phyloP scores from a whole-genome alignment of 23 red algal species.

The Gracilaria gracilis region DNA sequence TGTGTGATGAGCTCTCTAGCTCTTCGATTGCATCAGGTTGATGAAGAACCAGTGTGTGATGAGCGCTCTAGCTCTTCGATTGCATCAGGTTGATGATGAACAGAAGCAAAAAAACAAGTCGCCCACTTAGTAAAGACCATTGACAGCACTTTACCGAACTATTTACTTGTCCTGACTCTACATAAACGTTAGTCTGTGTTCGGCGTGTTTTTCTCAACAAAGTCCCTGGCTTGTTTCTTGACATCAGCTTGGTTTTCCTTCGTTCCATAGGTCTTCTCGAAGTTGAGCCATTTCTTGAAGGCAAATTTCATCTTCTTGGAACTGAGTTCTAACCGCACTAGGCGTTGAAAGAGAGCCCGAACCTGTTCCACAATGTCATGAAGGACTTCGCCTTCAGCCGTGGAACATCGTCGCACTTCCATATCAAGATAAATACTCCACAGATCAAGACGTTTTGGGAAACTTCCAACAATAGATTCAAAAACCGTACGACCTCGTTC shows the following conservation, averaged over 20 bases:
- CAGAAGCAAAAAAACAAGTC: no score
- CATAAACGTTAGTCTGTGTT: neutral
- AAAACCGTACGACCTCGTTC: conserved; percentile 95
- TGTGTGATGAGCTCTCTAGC: no score
- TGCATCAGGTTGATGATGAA: neutral
- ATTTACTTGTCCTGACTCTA: no score
- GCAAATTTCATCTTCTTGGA: conserved; percentile 96
- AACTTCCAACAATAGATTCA: conserved; percentile 81
- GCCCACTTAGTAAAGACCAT: no score
- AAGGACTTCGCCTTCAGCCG: conserved; percentile 3
- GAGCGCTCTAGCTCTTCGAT: neutral
- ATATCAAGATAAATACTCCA: conserved; percentile 98
- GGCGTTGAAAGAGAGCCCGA: conserved; percentile 76
- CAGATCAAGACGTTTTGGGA: conserved; percentile 94
- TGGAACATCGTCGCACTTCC: conserved; percentile 58
- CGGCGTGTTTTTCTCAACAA: conserved; percentile 77
- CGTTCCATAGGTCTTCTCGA: conserved; percentile 81
- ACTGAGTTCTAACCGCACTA: conserved; percentile 65
- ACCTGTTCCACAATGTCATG: conserved; percentile 26
- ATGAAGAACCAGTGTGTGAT: no score
- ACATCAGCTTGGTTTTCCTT: conserved; percentile 72
- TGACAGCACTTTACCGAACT: no score
- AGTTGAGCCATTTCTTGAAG: conserved; percentile 88
- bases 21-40: no score
- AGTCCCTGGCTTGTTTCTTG: conserved; percentile 75